Base-by-base conservation (phyloP, 208 protist species). In the Trypanosoma lewisi region DNA sequence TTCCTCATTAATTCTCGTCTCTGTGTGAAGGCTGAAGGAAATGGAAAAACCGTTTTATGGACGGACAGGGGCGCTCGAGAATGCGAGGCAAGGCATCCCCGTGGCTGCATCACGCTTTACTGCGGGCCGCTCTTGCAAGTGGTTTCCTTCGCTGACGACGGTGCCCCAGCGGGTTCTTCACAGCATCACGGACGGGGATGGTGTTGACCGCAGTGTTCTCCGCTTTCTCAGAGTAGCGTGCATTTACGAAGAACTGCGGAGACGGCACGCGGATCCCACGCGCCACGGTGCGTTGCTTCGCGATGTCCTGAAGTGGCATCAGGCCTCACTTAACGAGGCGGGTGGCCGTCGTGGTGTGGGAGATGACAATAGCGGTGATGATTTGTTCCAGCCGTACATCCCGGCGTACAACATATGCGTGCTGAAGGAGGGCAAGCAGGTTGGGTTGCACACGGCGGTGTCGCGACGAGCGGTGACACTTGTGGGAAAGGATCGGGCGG, bases 1-100 rank as follows among this genome's bases (percentile, higher is more conserved):
- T 63, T 53, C 39, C 41, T 34, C 62, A 58, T 56, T 63, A 41
- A 59, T 44, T 48, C 21, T 30, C 16, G 50, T 52, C 52, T 51
- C n/a, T 70, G 57, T n/a, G 28, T 23, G 14, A 6, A 8, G 30
- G 30, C 25, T 39, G 49, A 51, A 23, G 7, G 28, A 25, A 25
- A 91, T 86, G 84, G 78, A 94, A 44, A 31, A 50, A 27, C 81
- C 83, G 5, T 78, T 83, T 52, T 95, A 92, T 52, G 89, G 85
- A 6, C 81, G 89, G 48, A 92, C 83, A 6, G 89, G 89, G 0
- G 68, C 86, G 16, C 78, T 95, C 2, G 60, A 52, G 21, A 36
- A 53, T 12, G 65, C 50, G 1, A 63, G 75, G 1, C 56, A 68
- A 16, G 85, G 81, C 9, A 36, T 85, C 33, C 78, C 82, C 2